These are phyloP conservation scores for Fragosphaeria purpurea DNA, from an alignment of 2,329 filamentous ascomycete species.

Conservation along the genomic window DNA sequence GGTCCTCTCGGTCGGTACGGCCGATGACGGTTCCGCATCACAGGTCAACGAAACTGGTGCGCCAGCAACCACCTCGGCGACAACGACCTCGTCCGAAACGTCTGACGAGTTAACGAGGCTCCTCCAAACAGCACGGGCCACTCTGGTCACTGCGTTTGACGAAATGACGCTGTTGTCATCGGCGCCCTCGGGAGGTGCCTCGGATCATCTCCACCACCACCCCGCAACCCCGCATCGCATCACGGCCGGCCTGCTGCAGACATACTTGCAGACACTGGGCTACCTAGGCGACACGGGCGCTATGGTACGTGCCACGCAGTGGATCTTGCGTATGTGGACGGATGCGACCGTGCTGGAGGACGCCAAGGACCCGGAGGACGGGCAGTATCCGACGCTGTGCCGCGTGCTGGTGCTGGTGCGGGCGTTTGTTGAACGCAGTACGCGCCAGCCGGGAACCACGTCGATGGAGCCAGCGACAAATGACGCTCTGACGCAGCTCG, in stretches of 20 bases:
- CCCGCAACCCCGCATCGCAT: conserved; percentile 30
- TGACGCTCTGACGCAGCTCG: conserved; percentile 20
- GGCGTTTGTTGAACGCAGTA: conserved; percentile 29
- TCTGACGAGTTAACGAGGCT: not conserved
- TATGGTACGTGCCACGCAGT: conserved; percentile 47
- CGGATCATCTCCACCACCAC: not conserved
- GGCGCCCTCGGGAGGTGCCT: not conserved
- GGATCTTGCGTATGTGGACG: conserved; percentile 44
- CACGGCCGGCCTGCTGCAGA: conserved; percentile 38
- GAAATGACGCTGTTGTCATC: conserved; percentile 17
- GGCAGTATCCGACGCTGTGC: conserved; percentile 21
- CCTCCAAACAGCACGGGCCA: conserved; percentile 10
- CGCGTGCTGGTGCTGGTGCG: conserved; percentile 29
- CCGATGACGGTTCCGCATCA: no score
- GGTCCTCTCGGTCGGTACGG: not conserved
- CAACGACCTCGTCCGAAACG: no score
- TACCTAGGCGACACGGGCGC: conserved; percentile 48
- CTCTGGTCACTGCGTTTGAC: conserved; percentile 12
- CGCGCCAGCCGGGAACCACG: conserved; percentile 25
- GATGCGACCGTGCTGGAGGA: conserved; percentile 23
- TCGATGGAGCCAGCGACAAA: conserved; percentile 11
- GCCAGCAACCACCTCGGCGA: no score
- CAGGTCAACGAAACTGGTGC: no score
- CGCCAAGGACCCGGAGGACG: conserved; percentile 26
- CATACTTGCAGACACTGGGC: conserved; percentile 54